Base-by-base conservation (phyloP, 2,329 filamentous ascomycete genomes). In the Xylaria sp. region DNA sequence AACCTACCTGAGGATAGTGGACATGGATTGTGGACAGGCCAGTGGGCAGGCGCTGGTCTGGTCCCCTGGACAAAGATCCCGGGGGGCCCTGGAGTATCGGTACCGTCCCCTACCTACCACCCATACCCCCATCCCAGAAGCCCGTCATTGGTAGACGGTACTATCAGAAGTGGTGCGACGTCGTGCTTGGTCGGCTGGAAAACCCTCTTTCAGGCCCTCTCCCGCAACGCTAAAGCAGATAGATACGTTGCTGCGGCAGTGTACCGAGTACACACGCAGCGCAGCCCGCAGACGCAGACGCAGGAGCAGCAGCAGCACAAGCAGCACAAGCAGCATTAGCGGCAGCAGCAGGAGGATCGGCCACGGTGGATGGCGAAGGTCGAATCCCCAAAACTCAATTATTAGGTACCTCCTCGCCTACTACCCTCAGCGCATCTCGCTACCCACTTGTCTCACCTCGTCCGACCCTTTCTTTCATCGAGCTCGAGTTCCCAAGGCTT, bases 361-460 rank as follows among this genome's bases (percentile, higher is more conserved):
- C 18, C 41, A 37, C 60, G 58, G 58, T 56, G 66, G 66, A 37
- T 37, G 34, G 34, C 34, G 39, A 34, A 65, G 15, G 52, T 37
- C 34, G 63, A 66, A 57, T 68, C 54, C 69, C 69, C 63, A 62
- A 65, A 54, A 61, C 34, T 65, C 61, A 60, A 72, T 70, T 65
- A 63, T 56, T 58, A 58, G 56, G 56, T 58, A 46, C 52, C 63
- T 68, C 65, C 51, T 63, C 68, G 65, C 57, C 65, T 68, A 48
- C 62, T 65, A 63, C 63, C 67, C 64, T 67, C 68, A 46, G 56
- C 56, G 64, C 68, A 70, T 70, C 55, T 70, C 59, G 60, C 65
- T 71, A 66, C 61, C 70, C 67, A 68, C 68, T 72, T 70, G 61
- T 70, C 70, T 72, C 67, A 70, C 67, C 65, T 70, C 54, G 60